Evolutionary conservation across 768 basidiomycete species (phyloP), one percentile per base, ranked within the genome.

Genomic region (Leccinum uliginosum): DNA sequence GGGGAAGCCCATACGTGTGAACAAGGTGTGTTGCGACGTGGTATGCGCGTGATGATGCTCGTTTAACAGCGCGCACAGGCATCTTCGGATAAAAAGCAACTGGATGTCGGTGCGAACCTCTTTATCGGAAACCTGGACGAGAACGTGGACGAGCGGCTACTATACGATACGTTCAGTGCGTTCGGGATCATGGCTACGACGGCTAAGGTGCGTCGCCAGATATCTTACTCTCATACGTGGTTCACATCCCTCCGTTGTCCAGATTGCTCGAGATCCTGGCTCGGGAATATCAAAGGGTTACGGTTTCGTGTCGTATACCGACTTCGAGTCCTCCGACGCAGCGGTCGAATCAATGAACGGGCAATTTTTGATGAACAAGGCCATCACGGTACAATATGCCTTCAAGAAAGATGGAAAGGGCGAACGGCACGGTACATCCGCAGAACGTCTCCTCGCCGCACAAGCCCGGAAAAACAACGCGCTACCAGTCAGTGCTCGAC

Each of bases 361-460:
- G 38, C 95, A 98, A 68, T 98, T 93, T 83, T 80, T 98, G 48
- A 95, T 95, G 89, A 98, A 98, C 80, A 98, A 98, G 75, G 89
- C 94, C 53, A 92, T 99, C 68, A 86, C 89, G 17, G 94, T 97
- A 11, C 94, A 98, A 70, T 99, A 97, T 71, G 96, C 97, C 2
- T 98, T 98, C 82, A 98, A 99, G 76, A 98, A 98, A 76, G 97
- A 98, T 67, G 94, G 93, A 45, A 96, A 98, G 69, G 96, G 96
- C 56, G 97, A 99, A 73, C 84, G 97, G 5, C 97, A 98, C 67
- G 97, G 97, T 27, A 97, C 96, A 11, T 80, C 89, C 15, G 95
- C 97, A n/a, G 97, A 99, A 75, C 86, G 97, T 56, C 83, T 98
- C 32, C 83, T 99, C 64, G 94, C 95, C 3, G 85, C 93, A 2